Conservation (phyloP, 345 rosid genomes). For the Hibiscus tridactylites region DNA sequence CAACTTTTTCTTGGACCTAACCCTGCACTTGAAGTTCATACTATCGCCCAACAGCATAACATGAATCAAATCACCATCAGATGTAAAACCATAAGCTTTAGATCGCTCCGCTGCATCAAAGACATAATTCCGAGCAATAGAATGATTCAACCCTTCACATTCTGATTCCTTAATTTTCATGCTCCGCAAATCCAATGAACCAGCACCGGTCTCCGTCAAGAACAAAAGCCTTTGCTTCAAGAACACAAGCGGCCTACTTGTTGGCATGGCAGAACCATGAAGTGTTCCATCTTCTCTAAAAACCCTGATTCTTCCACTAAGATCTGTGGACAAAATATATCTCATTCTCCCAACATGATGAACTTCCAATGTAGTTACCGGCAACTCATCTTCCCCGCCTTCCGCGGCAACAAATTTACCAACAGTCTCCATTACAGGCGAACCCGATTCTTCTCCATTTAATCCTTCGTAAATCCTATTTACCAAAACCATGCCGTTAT, state of each 20-base stretch:
- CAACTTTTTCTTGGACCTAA: not conserved
- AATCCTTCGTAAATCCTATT: constrained; percentile 58
- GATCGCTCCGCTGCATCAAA: not conserved
- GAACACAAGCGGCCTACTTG: constrained; percentile 66
- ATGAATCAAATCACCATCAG: not conserved
- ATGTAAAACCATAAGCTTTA: not conserved
- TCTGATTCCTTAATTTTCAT: constrained; percentile 31
- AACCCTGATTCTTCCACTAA: constrained; percentile 54
- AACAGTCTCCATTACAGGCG: constrained; percentile 44
- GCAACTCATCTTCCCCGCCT: constrained; percentile 29
- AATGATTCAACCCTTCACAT: not conserved
- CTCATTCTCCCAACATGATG: constrained; percentile 80
- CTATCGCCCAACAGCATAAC: not conserved
- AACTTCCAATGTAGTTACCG: constrained; percentile 62
- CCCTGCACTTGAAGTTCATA: not conserved
- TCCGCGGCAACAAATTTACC: constrained; percentile 34
- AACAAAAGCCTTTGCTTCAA: constrained; percentile 90
- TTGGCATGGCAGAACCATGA: constrained; percentile 59
- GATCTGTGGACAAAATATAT: constrained; percentile 61
- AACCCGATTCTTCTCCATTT: constrained; percentile 60
- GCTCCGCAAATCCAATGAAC: constrained; percentile 79
- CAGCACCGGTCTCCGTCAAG: constrained; percentile 87
- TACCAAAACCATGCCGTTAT: constrained; percentile 51
- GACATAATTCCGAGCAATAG: not conserved
- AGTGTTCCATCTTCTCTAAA: constrained; percentile 61